phyloP scores from a whole-genome alignment of 129 eudicot genomes.

The Chrysanthemum lavandulifolium region DNA sequence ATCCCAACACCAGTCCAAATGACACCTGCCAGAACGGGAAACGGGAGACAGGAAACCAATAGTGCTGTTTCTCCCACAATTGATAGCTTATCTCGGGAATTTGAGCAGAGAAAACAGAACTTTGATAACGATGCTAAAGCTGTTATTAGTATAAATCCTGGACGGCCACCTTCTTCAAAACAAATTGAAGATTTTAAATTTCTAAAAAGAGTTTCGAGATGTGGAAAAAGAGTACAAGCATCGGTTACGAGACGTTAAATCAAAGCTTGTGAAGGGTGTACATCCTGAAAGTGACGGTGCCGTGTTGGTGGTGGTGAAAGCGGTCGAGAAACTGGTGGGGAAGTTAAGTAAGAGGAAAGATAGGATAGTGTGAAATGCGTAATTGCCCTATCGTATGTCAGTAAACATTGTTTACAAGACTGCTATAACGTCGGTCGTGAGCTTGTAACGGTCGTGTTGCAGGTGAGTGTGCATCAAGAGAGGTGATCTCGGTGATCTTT shows the following conservation, averaged over 20 bases:
- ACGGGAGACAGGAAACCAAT: constrained; percentile 29
- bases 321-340: constrained; percentile 37
- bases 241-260: constrained; percentile 58
- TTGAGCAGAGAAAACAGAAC: constrained; percentile 56
- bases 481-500: background rate
- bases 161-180: constrained; percentile 32
- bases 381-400: background rate
- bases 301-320: constrained; percentile 27
- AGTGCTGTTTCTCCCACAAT: constrained; percentile 29
- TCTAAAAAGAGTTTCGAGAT: constrained; percentile 52
- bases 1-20: constrained; percentile 51
- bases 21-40: constrained; percentile 41
- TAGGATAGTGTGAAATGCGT: constrained; percentile 25
- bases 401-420: too few relatives aligned
- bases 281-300: constrained; percentile 22
- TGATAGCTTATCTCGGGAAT: constrained; percentile 49
- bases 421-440: background rate
- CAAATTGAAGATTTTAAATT: constrained; percentile 55
- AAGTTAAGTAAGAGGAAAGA: constrained; percentile 40
- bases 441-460: background rate
- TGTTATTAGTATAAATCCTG: constrained; percentile 39
- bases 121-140: constrained; percentile 63
- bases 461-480: background rate
- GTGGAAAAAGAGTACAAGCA: constrained; percentile 77
- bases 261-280: constrained; percentile 32